A percentile compares a stretch with the other conserved stretches of the same genome.
Evolutionary conservation across 1,284 basidiomycete species (phyloP).

Genomic region (Ganoderma multipileum): DNA sequence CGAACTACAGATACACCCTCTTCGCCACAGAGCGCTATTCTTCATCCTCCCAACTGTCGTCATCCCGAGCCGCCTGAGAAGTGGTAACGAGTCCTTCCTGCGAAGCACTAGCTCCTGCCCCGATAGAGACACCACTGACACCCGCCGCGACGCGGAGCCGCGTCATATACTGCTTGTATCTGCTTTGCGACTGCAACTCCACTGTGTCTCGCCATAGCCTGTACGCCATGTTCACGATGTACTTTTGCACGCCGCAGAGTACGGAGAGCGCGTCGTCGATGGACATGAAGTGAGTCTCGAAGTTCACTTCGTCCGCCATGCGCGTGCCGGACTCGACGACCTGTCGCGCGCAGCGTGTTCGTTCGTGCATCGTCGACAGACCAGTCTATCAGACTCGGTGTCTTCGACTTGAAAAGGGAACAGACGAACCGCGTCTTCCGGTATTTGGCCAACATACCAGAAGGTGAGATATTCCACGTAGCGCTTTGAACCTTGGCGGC

Average conservation of each 20-base stretch:
- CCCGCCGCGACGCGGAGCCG: not conserved
- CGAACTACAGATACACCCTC: not conserved
- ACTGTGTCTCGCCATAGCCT: constrained; percentile 26
- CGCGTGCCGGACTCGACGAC: constrained; percentile 54
- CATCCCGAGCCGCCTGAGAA: not conserved
- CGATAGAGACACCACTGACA: not conserved
- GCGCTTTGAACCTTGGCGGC: constrained; percentile 21
- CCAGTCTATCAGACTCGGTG: not conserved
- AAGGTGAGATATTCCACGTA: constrained; percentile 58
- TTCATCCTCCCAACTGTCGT: constrained; percentile 4
- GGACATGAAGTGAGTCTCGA: constrained; percentile 41
- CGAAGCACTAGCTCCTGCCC: not conserved
- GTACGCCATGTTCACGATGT: constrained; percentile 27
- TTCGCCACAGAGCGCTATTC: not conserved
- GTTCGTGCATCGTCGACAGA: not conserved
- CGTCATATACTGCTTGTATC: not conserved
- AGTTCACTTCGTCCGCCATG: constrained; percentile 62
- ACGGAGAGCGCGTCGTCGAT: constrained; percentile 37
- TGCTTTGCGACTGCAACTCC: not conserved
- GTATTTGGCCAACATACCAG: constrained; percentile 61
- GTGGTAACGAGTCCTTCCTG: not conserved
- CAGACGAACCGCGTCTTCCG: constrained; percentile 54
- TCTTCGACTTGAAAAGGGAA: not conserved
- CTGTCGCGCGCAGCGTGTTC: constrained; percentile 37
- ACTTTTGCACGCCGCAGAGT: constrained; percentile 25